Conservation (phyloP, 2,329 filamentous ascomycete genomes). For the Cladosporium phlei region DNA sequence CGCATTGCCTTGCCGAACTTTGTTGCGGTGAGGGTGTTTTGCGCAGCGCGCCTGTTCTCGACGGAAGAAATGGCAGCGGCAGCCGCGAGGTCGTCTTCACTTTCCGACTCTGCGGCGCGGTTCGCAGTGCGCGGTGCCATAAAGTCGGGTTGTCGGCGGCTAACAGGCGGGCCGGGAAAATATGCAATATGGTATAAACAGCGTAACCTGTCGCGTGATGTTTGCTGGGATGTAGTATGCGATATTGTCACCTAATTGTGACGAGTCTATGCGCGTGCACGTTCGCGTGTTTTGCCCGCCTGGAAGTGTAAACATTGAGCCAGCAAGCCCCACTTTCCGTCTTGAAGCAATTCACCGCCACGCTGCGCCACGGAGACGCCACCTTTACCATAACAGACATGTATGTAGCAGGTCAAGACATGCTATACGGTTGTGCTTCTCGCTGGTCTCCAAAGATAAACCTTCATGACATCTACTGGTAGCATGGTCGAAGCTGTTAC, state of each 20-base stretch:
- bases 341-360: too few relatives aligned
- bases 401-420: too few relatives aligned
- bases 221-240: neutral
- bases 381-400: too few relatives aligned
- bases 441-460: too few relatives aligned
- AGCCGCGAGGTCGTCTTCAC: conserved; percentile 22
- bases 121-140: conserved; percentile 11
- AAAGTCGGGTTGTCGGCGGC: neutral
- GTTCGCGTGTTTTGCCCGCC: too few relatives aligned
- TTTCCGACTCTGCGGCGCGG: conserved; percentile 20
- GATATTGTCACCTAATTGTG: neutral
- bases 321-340: neutral
- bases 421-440: too few relatives aligned
- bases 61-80: conserved; percentile 15
- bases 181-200: neutral
- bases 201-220: neutral
- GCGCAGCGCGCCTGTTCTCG: conserved; percentile 20
- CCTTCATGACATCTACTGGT: too few relatives aligned
- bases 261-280: conserved; percentile 2
- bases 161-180: neutral
- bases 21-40: conserved; percentile 26
- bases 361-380: too few relatives aligned
- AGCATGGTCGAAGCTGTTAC: neutral
- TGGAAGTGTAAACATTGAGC: too few relatives aligned
- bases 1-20: conserved; percentile 36